These are phyloP conservation scores for Cyclostephanos tholiformis DNA, from an alignment of 108 stramenopile species.

Conservation along the genomic window DNA sequence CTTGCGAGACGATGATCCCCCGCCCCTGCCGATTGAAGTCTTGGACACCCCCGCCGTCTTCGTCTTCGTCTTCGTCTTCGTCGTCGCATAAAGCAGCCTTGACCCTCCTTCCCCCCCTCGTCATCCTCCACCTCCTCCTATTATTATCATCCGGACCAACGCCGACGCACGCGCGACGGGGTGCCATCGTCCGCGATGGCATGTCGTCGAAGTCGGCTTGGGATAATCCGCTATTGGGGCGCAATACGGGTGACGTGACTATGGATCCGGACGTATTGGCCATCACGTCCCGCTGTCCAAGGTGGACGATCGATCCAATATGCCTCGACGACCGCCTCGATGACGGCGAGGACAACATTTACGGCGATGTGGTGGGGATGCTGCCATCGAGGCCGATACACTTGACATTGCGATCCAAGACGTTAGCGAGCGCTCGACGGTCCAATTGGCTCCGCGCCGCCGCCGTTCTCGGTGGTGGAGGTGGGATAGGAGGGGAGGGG, in stretches of 20 bases:
- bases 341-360: neutral
- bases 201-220: slow-evolving; percentile 43
- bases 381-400: slow-evolving; percentile 19
- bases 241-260: slow-evolving; percentile 24
- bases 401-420: slow-evolving; percentile 37
- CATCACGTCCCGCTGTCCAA: slow-evolving; percentile 33
- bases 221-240: slow-evolving; percentile 42
- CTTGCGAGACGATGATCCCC: too few relatives aligned
- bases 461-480: slow-evolving; percentile 26
- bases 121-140: too few relatives aligned
- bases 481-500: neutral
- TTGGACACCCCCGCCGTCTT: too few relatives aligned
- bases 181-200: slow-evolving; percentile 46
- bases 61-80: too few relatives aligned
- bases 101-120: too few relatives aligned
- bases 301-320: slow-evolving; percentile 40
- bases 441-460: slow-evolving; percentile 51
- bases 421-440: slow-evolving; percentile 38
- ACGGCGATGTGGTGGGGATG: neutral
- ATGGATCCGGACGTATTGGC: slow-evolving; percentile 39
- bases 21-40: too few relatives aligned
- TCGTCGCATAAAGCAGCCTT: too few relatives aligned
- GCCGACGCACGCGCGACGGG: slow-evolving; percentile 24
- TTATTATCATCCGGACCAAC: too few relatives aligned
- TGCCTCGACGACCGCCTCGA: neutral